Evolutionary conservation across 176 grass and related monocot species (phyloP), one percentile per base, ranked within the genome.

Genomic region (Carex cristatella): DNA sequence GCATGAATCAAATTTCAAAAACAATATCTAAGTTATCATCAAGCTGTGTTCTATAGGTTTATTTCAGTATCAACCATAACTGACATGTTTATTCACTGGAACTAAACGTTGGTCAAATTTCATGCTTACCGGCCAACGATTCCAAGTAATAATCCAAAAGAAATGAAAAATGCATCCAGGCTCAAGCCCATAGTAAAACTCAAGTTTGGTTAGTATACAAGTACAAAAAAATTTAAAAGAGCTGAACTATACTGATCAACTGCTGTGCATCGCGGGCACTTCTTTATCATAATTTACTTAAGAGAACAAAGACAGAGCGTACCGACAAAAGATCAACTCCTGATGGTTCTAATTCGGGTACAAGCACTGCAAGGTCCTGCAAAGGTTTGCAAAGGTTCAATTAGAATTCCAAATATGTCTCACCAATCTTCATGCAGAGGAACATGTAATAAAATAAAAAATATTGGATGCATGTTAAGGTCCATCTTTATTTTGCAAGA

Each of bases 291-390:
- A 49, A 73, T 73, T 73, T 27, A 49, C 16, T 73, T 73, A 2
- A 73, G 69, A 51, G 8, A 27, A 73, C 15, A 73, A 73, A 73
- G 42, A 14, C 19, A 23, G 51, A 54, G 88, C 94, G 87, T 91
- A 97, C 94, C 2, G 82, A 90, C 28, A 97, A 88, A 90, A 97
- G 94, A 91, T 94, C 92, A 61, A 97, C 56, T 79, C 94, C 94
- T 49, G 69, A 27, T 54, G 87, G 78, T 87, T 90, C 92, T 1
- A 97, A 90, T 74, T 84, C 80, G 16, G 94, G 94, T 72, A 93
- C 90, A 42, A 86, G 55, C 1, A 71, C 81, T 84, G 87, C 86
- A 58, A 94, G 84, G 58, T 93, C 92, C 94, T 97, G 86, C 86
- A 91, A 72, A 79, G 80, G 69, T 61, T 73, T 55, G 28, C 51